These are phyloP conservation scores for Pseudogymnoascus verrucosus DNA, from an alignment of 2,329 filamentous ascomycete genomes.

Conservation along the genomic window DNA sequence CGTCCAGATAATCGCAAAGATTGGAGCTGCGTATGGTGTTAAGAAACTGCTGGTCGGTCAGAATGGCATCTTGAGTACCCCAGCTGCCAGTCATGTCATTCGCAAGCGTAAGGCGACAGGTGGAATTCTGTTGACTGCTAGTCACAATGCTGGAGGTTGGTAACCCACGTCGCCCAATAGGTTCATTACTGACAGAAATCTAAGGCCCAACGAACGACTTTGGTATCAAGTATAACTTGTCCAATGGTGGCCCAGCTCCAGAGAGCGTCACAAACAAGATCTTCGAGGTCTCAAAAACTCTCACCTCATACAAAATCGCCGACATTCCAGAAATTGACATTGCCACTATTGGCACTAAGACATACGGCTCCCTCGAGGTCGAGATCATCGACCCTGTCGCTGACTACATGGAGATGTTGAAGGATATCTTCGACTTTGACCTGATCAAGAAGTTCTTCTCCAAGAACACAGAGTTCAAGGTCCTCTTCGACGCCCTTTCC, in stretches of 20 bases:
- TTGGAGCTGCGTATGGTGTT: slow-evolving; percentile 91
- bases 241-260: slow-evolving; percentile 91
- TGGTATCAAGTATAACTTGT: slow-evolving; percentile 98
- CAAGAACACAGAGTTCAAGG: slow-evolving; percentile 83
- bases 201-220: slow-evolving; percentile 88
- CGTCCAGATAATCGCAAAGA: slow-evolving; percentile 94
- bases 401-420: slow-evolving; percentile 92
- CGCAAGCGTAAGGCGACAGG: slow-evolving; percentile 91
- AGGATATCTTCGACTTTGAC: slow-evolving; percentile 97
- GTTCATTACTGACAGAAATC: slow-evolving; percentile 10
- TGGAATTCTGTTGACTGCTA: slow-evolving; percentile 92
- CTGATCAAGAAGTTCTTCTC: slow-evolving; percentile 91
- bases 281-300: slow-evolving; percentile 79
- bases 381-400: slow-evolving; percentile 89
- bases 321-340: slow-evolving; percentile 84
- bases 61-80: slow-evolving; percentile 92
- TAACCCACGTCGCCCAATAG: slow-evolving; percentile 6
- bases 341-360: slow-evolving; percentile 70
- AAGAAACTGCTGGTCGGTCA: slow-evolving; percentile 98
- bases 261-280: slow-evolving; percentile 98
- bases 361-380: slow-evolving; percentile 80
- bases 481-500: slow-evolving; percentile 89
- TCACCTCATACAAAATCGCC: slow-evolving; percentile 87
- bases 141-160: slow-evolving; percentile 92
- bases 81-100: slow-evolving; percentile 92